Evolutionary conservation across 805 yeast genomes (phyloP), one percentile per base, ranked within the genome.

Genomic region (Candida parachauliodes): DNA sequence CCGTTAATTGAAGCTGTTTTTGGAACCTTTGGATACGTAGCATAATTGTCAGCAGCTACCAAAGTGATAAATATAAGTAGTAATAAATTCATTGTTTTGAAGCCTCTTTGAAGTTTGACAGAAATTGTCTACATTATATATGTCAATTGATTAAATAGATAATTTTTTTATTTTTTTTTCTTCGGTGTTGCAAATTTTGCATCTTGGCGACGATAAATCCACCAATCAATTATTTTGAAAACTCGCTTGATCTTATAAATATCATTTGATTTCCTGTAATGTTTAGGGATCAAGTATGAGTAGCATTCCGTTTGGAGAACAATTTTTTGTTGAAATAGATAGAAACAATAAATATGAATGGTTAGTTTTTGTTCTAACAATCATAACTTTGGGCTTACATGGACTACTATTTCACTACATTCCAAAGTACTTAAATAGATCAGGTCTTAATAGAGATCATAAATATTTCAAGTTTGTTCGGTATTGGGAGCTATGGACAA

Each of bases 1-100:
- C 77, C 77, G 42, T 72, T 72, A 36, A 70, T 59, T 22, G 65
- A 48, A 26, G 76, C 76, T 17, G 75, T 67, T 42, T 71, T 52
- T 11, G 76, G 68, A 19, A 72, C 76, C 9, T 49, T 44, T 11
- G 77, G 77, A 46, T 40, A 40, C 14, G 36, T 30, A 14, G 43
- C 32, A 12, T 20, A 40, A 29, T 36, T 38, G 25, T 33, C 41
- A 20, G 34, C 34, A 15, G 23, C 17, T 17, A 21, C 32, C 10
- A 33, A 21, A 21, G 30, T 17, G 24, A 38, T 22, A 16, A 21
- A 16, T 7, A 35, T n/a, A n/a, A 31, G 17, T n/a, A 39, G 17
- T 28, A 28, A 17, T 8, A 23, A 32, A 14, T 24, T 27, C 31
- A 37, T 21, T 17, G 21, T 20, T 4, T 4, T n/a, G 4, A 10